Base-by-base conservation (phyloP, 2,329 filamentous ascomycete genomes). In the Fusarium kyushuense region DNA sequence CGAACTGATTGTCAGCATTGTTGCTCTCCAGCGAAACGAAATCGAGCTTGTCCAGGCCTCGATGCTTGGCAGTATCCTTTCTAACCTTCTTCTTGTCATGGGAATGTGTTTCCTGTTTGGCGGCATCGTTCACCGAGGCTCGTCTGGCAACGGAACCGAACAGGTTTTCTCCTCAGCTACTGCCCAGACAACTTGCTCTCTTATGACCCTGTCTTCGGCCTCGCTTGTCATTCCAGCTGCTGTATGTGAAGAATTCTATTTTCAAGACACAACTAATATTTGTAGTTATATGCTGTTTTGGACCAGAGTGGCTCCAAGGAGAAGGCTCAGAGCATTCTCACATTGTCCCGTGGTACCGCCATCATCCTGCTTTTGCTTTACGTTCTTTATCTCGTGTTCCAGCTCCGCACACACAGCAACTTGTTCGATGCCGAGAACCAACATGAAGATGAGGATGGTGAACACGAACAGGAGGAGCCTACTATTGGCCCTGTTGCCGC, bases 31-130 rank as follows among this genome's bases (percentile, higher is more conserved):
- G 70, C 89, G 96, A 72, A 89, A 89, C 67, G 92, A 98, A 81
- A 96, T 97, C 76, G 90, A 95, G 74, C 94, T 98, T 69, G 95
- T 98, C n/a, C 96, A 98, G 81, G 92, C 95, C 21, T 97, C 93
- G 68, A 98, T 98, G 94, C 89, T 98, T 33, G 95, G 96, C 47
- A 96, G 92, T 75, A 97, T 98, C 72, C 84, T 98, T 38, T 97
- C 95, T 69, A 98, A 98, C 79, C 90, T 97, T 69, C 86, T 98
- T 10, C 88, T 98, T 23, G 95, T 94, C 46, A 86, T 94, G 76
- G 91, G 91, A 72, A 92, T 92, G 84, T 93, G 91, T 79, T 93
- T 93, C 81, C 83, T 94, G 69, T 86, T 92, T 56, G 92, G 92
- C 56, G 92, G 92, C 32, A 81, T 93, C 62, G 84, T 84, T 65